A percentile compares a stretch with the other conserved stretches of the same genome.
Conservation (phyloP, 1,139 yeast genomes). For the Meyerozyma elateridarum region DNA sequence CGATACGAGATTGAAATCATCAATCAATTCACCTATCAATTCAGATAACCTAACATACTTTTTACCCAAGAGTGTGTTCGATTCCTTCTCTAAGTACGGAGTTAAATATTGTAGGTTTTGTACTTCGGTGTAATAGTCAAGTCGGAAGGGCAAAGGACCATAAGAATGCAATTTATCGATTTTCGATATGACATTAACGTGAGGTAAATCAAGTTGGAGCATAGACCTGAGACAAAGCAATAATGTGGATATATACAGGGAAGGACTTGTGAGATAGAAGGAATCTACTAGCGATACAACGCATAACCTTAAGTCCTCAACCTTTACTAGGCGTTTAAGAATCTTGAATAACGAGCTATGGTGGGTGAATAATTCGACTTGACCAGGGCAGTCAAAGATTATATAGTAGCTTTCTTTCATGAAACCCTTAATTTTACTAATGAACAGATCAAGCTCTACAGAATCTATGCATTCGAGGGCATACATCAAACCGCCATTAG, state of each 20-base stretch:
- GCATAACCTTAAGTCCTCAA: conserved; percentile 66
- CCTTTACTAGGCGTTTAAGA: conserved; percentile 33
- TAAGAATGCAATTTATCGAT: conserved; percentile 76
- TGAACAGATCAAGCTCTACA: conserved; percentile 49
- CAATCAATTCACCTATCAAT: conserved; percentile 76
- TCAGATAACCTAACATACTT: conserved; percentile 68
- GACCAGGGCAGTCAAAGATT: conserved; percentile 79
- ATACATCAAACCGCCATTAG: conserved; percentile 91
- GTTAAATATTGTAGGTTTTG: conserved; percentile 70
- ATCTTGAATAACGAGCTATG: conserved; percentile 36
- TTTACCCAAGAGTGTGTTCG: conserved; percentile 54
- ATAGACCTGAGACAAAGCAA: conserved; percentile 71
- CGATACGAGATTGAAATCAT: conserved; percentile 81
- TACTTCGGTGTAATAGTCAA: conserved; percentile 89
- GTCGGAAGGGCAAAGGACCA: conserved; percentile 53
- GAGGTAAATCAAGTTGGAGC: conserved; percentile 44
- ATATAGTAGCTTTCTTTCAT: conserved; percentile 62
- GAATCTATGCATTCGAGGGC: conserved; percentile 67
- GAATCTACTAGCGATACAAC: conserved; percentile 88
- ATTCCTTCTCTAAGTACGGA: conserved; percentile 70
- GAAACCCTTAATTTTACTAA: conserved; percentile 53
- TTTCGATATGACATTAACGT: conserved; percentile 62
- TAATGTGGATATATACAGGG: conserved; percentile 84
- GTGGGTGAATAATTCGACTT: conserved; percentile 45
- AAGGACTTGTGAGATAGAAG: conserved; percentile 78